phyloP scores from a whole-genome alignment of 2,329 filamentous ascomycete genomes.

The Penicillium occitanis region DNA sequence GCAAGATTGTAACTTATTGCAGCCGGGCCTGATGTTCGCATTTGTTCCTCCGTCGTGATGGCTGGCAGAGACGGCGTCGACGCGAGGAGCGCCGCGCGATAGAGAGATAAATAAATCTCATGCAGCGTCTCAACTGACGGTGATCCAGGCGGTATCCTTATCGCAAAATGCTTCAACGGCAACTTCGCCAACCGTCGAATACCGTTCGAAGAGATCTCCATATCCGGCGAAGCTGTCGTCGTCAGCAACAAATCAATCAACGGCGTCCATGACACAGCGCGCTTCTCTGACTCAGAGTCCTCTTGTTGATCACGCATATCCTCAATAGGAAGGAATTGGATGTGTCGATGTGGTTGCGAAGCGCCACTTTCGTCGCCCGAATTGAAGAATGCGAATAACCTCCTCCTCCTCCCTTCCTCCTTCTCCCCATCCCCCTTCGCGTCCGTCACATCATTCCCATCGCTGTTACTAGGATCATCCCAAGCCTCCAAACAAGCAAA shows the following conservation, averaged over 20 bases:
- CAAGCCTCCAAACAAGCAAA: constrained; percentile 46
- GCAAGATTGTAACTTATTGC: constrained; percentile 60
- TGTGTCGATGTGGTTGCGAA: constrained; percentile 49
- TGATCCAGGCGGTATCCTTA: neutral
- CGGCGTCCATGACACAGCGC: constrained; percentile 43
- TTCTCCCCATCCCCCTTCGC: neutral
- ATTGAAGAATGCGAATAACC: constrained; percentile 52
- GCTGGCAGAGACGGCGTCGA: neutral
- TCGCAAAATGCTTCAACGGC: constrained; percentile 54
- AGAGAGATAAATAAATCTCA: constrained; percentile 43
- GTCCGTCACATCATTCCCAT: neutral
- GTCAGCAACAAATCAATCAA: constrained; percentile 45
- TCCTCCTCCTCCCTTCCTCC: constrained; percentile 16
- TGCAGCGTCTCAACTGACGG: constrained; percentile 33
- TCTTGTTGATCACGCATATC: constrained; percentile 35
- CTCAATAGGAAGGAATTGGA: constrained; percentile 51
- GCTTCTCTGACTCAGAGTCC: neutral
- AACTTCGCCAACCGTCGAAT: constrained; percentile 35
- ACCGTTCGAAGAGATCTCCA: constrained; percentile 20
- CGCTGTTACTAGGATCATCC: constrained; percentile 24
- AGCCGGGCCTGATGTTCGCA: constrained; percentile 36
- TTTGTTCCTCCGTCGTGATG: neutral
- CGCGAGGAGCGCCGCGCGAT: constrained; percentile 40
- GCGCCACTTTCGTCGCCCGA: constrained; percentile 51
- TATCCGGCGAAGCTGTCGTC: constrained; percentile 21